phyloP scores from a whole-genome alignment of 768 basidiomycete species.

The Strobilomyces confusus region DNA sequence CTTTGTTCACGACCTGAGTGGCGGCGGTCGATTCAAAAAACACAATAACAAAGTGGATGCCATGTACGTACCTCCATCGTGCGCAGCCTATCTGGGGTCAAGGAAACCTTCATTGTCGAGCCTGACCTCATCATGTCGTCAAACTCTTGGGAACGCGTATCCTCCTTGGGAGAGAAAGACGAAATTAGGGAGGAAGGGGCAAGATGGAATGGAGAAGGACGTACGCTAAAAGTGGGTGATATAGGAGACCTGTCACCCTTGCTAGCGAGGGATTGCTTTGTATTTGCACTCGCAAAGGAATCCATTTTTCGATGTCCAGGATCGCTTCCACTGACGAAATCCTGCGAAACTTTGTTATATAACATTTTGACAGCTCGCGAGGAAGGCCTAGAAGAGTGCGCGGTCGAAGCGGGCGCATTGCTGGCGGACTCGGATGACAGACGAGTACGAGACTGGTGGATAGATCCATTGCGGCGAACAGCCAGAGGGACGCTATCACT shows the following conservation, averaged over 20 bases:
- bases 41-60: slow-evolving; percentile 15
- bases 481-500: slow-evolving; percentile 44
- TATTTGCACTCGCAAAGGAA: slow-evolving; percentile 50
- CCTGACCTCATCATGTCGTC: slow-evolving; percentile 89
- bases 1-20: slow-evolving; percentile 66
- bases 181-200: neutral
- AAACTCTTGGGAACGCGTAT: slow-evolving; percentile 69
- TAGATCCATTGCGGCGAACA: slow-evolving; percentile 26
- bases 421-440: slow-evolving; percentile 39
- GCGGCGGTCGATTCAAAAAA: slow-evolving; percentile 6
- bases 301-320: slow-evolving; percentile 53
- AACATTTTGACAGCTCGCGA: slow-evolving; percentile 60
- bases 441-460: slow-evolving; percentile 27
- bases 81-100: slow-evolving; percentile 90
- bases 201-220: slow-evolving; percentile 11
- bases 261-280: slow-evolving; percentile 36
- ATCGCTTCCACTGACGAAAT: slow-evolving; percentile 39
- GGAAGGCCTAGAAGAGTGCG: slow-evolving; percentile 47
- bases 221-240: slow-evolving; percentile 33
- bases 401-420: slow-evolving; percentile 17
- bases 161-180: slow-evolving; percentile 41
- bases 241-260: slow-evolving; percentile 32
- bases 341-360: slow-evolving; percentile 37
- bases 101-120: slow-evolving; percentile 90
- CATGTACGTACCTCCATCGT: slow-evolving; percentile 79